Evolutionary conservation across 139 green algal species (phyloP).

Genomic region (Chlorella sorokiniana): DNA sequence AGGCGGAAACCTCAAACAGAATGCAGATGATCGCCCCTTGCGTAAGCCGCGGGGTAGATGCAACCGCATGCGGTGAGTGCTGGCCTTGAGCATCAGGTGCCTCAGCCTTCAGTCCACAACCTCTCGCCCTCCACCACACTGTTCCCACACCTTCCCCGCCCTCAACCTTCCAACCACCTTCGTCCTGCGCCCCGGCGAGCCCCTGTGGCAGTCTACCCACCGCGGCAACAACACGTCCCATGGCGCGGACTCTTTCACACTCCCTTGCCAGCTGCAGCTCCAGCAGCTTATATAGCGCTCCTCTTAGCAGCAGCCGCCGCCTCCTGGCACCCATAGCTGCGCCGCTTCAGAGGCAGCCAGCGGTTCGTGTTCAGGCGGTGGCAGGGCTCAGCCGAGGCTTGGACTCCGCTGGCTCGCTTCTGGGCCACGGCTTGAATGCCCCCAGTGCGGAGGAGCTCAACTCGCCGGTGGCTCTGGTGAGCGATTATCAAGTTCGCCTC

Average conservation of each 20-base stretch:
- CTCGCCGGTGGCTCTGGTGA: conserved; percentile 1
- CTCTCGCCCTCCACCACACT: too few species aligned
- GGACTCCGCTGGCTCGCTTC: background rate
- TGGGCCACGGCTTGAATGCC: conserved; percentile 8
- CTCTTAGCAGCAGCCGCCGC: background rate
- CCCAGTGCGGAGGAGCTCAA: conserved; percentile 9
- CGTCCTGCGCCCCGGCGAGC: too few species aligned
- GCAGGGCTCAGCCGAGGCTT: background rate
- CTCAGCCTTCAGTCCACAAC: too few species aligned
- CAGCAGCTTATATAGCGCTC: background rate
- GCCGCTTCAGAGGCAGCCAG: background rate
- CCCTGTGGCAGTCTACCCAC: background rate
- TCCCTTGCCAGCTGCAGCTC: background rate
- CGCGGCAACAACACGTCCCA: background rate
- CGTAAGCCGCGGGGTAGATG: too few species aligned
- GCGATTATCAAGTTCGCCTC: background rate
- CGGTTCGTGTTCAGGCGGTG: conserved; percentile 15
- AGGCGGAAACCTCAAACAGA: too few species aligned
- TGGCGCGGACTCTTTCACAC: background rate
- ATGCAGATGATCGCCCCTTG: too few species aligned
- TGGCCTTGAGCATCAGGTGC: too few species aligned
- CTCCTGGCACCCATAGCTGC: background rate
- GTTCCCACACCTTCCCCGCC: too few species aligned
- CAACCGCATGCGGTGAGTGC: too few species aligned
- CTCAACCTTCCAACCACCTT: too few species aligned